Evolutionary conservation across 495 filamentous ascomycete species (phyloP).

Genomic region (Trichodelitschia bisporula): DNA sequence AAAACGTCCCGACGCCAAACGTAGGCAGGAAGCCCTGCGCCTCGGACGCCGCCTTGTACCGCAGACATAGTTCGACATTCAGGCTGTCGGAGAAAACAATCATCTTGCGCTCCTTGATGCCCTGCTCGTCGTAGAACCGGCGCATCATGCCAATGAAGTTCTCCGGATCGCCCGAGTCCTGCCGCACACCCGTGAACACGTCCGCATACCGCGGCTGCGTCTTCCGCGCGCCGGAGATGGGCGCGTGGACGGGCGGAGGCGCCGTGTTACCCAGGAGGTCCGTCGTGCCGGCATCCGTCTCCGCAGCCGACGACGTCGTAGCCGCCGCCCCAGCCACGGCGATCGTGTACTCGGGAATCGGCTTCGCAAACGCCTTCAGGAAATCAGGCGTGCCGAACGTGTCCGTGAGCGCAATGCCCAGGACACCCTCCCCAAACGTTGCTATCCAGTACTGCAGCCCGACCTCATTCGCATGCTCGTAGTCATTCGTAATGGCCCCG

Average conservation of each 20-base stretch:
- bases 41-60: conserved; percentile 67
- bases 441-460: conserved; percentile 69
- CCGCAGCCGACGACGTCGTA: conserved; percentile 7
- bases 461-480: conserved; percentile 56
- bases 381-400: conserved; percentile 90
- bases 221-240: conserved; percentile 5
- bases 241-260: conserved; percentile 10
- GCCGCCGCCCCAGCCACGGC: conserved; percentile 6
- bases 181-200: conserved; percentile 66
- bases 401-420: conserved; percentile 88
- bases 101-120: conserved; percentile 61
- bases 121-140: conserved; percentile 56
- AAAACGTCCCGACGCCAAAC: conserved; percentile 86
- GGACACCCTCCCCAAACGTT: conserved; percentile 74
- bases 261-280: conserved; percentile 7
- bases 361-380: conserved; percentile 55
- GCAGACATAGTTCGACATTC: conserved; percentile 69
- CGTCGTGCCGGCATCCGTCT: conserved; percentile 1
- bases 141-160: conserved; percentile 63
- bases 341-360: conserved; percentile 17
- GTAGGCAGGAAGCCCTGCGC: conserved; percentile 54
- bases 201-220: conserved; percentile 46
- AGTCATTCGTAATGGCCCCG: conserved; percentile 73
- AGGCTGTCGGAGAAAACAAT: conserved; percentile 96
- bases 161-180: conserved; percentile 82